Base-by-base conservation (phyloP, 1,284 basidiomycete genomes). In the Rhodotorula sp. region DNA sequence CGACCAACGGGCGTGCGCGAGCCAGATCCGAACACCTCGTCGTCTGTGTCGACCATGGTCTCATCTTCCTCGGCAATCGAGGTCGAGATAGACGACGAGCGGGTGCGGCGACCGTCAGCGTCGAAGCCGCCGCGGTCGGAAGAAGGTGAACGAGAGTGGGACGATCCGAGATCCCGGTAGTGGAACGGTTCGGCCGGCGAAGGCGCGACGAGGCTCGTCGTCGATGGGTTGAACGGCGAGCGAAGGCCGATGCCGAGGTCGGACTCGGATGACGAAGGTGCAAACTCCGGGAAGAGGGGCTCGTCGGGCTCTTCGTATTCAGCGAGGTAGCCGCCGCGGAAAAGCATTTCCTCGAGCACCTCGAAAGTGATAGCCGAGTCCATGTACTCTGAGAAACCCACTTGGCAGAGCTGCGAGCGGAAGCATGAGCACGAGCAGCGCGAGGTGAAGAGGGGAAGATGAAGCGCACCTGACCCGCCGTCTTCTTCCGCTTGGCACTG, bases 301-400 rank as follows among this genome's bases (percentile, higher is more conserved):
- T 74, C 74, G 5, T 73, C 74, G 10, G 67, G 67, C 42, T 73
- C 74, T 25, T 68, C 68, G 54, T 76, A 75, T 48, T 73, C 73
- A 50, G 74, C 74, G 25, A 73, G 69, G 57, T 74, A 77, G 16
- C 78, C 78, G 27, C 93, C 93, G 45, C 93, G 88, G 74, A 96
- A 87, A 78, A 97, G 88, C 13, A 97, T 84, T 78, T 96, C 93
- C 69, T 89, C 90, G 34, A 97, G 82, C 4, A 97, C 92, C 0
- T 88, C 84, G 41, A 90, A 84, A 13, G 89, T 90, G 58, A 97
- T 84, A 1, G 93, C 89, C 3, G 92, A 91, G 77, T 97, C 93
- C 90, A 97, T 96, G 80, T 95, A 97, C 81, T 96, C 93, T 0
- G 93, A 96, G n/a, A 92, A 92, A 45, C 92, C 92, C 75, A 96